A percentile compares a stretch with the other conserved stretches of the same genome.
Conservation (phyloP, 164 flowering plant species). For the Macadamia integrifolia region DNA sequence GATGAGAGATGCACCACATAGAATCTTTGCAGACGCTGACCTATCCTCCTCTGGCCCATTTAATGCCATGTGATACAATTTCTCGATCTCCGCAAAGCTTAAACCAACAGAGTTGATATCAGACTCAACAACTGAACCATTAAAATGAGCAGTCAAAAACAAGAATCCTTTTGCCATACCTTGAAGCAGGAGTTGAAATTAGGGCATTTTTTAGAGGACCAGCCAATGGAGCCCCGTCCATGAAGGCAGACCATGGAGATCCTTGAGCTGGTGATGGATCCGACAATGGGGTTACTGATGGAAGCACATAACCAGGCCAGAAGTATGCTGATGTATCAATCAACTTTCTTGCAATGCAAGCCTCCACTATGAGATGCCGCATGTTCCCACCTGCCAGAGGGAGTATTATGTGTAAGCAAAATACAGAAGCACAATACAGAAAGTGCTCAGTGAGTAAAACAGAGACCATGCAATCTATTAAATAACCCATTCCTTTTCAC, state of each 20-base stretch:
- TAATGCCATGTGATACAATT: conserved; percentile 55
- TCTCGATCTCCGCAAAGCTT: conserved; percentile 66
- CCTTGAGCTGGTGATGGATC: conserved; percentile 42
- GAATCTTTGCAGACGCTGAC: conserved; percentile 57
- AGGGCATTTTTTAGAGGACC: conserved; percentile 48
- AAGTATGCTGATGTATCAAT: conserved; percentile 76
- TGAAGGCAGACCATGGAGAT: conserved; percentile 77
- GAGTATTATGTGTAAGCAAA: neutral
- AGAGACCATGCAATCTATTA: neutral
- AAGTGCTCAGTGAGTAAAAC: neutral
- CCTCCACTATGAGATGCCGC: conserved; percentile 91
- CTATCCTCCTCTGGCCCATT: conserved; percentile 61
- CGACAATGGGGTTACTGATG: conserved; percentile 33
- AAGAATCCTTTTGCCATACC: conserved; percentile 36
- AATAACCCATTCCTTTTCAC: neutral
- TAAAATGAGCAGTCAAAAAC: conserved; percentile 1
- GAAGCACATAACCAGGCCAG: conserved; percentile 80
- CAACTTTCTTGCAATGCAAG: conserved; percentile 84
- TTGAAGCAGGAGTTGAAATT: conserved; percentile 68
- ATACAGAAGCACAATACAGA: neutral
- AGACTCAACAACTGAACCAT: conserved; percentile 1
- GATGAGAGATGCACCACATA: conserved; percentile 67
- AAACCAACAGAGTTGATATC: conserved; percentile 11
- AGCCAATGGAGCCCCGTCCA: conserved; percentile 67
- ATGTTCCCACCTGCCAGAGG: conserved; percentile 64